These are phyloP conservation scores for Sporisorium exsertum DNA, from an alignment of 1,284 basidiomycete species.

Conservation along the genomic window DNA sequence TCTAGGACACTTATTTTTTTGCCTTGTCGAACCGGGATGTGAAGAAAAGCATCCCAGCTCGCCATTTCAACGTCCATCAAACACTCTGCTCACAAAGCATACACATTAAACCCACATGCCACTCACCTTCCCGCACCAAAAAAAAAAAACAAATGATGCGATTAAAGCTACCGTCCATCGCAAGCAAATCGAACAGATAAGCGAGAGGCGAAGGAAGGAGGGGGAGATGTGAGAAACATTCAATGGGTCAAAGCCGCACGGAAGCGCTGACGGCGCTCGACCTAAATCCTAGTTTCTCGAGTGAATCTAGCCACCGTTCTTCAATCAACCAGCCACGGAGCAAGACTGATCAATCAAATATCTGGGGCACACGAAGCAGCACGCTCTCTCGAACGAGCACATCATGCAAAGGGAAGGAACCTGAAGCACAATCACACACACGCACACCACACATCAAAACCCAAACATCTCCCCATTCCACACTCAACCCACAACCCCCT, in stretches of 20 bases:
- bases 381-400: neutral
- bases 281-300: conserved; percentile 50
- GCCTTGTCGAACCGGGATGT: conserved; percentile 22
- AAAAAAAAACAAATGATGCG: neutral
- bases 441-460: conserved; percentile 7
- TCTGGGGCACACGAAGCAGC: conserved; percentile 44
- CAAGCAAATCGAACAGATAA: neutral
- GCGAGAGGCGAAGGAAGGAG: neutral
- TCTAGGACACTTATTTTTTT: conserved; percentile 6
- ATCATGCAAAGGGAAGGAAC: neutral
- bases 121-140: neutral
- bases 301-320: conserved; percentile 57
- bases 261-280: conserved; percentile 20
- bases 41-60: conserved; percentile 7
- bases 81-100: neutral
- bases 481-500: conserved; percentile 20
- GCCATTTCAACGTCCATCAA: neutral
- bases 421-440: conserved; percentile 1
- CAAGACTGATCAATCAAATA: conserved; percentile 62
- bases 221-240: conserved; percentile 40
- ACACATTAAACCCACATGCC: neutral
- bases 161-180: neutral
- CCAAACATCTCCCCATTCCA: neutral
- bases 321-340: conserved; percentile 62
- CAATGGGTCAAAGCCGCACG: conserved; percentile 39